These are phyloP conservation scores for Climacium dendroides DNA, from an alignment of 225 moss, liverwort and hornwort species.

Conservation along the genomic window DNA sequence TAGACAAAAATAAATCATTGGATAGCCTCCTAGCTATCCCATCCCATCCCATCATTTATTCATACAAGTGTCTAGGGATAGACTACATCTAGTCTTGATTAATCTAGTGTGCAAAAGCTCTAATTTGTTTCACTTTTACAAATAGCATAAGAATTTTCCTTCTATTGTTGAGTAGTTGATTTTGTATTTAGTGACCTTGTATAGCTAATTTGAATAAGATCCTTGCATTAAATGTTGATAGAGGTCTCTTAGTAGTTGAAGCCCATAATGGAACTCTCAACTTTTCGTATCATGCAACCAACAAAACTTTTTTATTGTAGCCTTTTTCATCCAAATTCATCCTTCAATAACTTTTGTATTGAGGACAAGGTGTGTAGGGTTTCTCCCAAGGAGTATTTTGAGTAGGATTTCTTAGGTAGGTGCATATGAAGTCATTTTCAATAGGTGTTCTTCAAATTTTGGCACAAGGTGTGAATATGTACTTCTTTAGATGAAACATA, in stretches of 20 bases:
- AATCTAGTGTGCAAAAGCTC: too few species aligned
- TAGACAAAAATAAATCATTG: background rate
- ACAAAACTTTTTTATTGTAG: background rate
- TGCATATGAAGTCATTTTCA: too few species aligned
- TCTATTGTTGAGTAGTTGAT: background rate
- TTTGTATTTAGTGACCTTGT: background rate
- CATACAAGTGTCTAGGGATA: background rate
- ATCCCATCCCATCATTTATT: background rate
- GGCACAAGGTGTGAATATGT: too few species aligned
- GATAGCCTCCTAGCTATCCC: rapidly evolving
- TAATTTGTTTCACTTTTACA: background rate
- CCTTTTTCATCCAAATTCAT: background rate
- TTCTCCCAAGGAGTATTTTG: background rate
- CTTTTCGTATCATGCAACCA: rapidly evolving
- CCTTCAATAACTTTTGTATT: background rate
- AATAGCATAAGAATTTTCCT: background rate
- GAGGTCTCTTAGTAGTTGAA: background rate
- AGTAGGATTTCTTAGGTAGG: background rate
- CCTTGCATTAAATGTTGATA: background rate
- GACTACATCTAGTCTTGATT: background rate
- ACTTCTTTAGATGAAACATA: too few species aligned
- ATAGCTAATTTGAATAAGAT: background rate
- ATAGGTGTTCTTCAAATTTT: too few species aligned
- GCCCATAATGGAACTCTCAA: background rate
- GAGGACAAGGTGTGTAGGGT: rapidly evolving